A percentile compares a stretch with the other conserved stretches of the same genome.
Evolutionary conservation across 1,139 yeast genomes (phyloP).

Genomic region (Scheffersomyces quercinus): DNA sequence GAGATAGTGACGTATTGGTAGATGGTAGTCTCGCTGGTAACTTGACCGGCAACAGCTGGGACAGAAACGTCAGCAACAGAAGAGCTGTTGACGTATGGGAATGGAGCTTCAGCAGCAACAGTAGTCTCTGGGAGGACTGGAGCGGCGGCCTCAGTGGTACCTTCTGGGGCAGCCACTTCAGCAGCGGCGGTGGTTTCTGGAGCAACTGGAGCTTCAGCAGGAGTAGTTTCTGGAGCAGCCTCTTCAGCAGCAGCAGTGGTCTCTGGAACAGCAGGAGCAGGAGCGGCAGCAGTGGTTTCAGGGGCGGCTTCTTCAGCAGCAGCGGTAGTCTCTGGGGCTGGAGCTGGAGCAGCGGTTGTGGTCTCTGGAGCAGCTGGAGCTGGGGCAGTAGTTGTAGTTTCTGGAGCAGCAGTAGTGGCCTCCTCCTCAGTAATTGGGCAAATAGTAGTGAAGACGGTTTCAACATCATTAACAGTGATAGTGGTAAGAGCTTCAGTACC

Average conservation of each 20-base stretch:
- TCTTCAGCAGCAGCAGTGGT: conserved; percentile 13
- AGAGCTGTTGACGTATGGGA: neutral
- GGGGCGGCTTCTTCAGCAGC: conserved; percentile 5
- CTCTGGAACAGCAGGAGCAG: conserved; percentile 17
- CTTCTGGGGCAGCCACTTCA: conserved; percentile 5
- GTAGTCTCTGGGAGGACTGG: conserved; percentile 5
- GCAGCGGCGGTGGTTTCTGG: conserved; percentile 8
- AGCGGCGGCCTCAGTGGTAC: conserved; percentile 3
- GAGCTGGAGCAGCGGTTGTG: conserved; percentile 3
- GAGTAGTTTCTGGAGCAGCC: conserved; percentile 10
- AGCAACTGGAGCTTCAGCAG: conserved; percentile 9
- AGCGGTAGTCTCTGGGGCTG: conserved; percentile 4
- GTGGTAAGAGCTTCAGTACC: conserved; percentile 7
- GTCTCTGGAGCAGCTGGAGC: conserved; percentile 8
- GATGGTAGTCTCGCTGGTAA: too few relatives aligned
- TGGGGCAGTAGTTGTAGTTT: conserved; percentile 8
- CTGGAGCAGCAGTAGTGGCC: conserved; percentile 6
- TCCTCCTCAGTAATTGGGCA: conserved; percentile 12
- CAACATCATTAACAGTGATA: conserved; percentile 5
- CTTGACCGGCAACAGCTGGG: neutral
- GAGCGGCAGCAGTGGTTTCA: conserved; percentile 3
- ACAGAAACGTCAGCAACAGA: conserved; percentile 1
- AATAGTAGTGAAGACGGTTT: conserved; percentile 15
- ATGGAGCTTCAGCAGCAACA: conserved; percentile 1
- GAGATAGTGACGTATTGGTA: too few relatives aligned